phyloP scores from a whole-genome alignment of 768 basidiomycete species.

The Lactarius deliciosus region DNA sequence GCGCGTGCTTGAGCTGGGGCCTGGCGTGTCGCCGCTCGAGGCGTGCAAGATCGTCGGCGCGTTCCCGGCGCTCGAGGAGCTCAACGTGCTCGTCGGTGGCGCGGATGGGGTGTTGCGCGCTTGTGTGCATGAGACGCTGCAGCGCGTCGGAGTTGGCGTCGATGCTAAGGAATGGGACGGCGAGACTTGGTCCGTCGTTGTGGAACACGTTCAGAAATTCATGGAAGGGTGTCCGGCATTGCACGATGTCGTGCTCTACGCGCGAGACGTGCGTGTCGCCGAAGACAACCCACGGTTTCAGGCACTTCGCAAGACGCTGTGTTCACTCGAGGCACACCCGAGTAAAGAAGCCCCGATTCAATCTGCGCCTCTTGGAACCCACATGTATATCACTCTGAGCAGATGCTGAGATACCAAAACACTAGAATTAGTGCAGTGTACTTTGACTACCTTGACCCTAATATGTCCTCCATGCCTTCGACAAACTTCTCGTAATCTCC shows the following conservation, averaged over 20 bases:
- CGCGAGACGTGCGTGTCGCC: not conserved
- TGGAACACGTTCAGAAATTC: not conserved
- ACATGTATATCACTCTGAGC: not conserved
- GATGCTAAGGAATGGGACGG: constrained; percentile 1
- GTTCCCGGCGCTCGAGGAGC: constrained; percentile 22
- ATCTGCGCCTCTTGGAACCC: not conserved
- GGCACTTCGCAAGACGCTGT: not conserved
- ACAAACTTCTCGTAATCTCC: constrained; percentile 77
- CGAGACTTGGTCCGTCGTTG: constrained; percentile 3
- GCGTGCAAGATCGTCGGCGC: not conserved
- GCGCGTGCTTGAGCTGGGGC: constrained; percentile 18
- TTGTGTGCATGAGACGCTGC: constrained; percentile 12
- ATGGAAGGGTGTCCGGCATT: constrained; percentile 16
- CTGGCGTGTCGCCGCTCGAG: not conserved
- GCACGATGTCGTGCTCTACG: constrained; percentile 8
- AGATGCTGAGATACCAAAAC: not conserved
- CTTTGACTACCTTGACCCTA: constrained; percentile 35
- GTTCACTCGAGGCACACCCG: not conserved
- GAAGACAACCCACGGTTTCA: not conserved
- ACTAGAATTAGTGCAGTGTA: not conserved
- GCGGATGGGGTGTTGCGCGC: not conserved
- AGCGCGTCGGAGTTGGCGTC: constrained; percentile 19
- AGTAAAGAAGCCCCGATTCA: not conserved
- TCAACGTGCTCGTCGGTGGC: constrained; percentile 13
- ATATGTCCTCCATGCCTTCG: constrained; percentile 71